Percentiles rank a stretch among this genome's conserved stretches.
phyloP scores from a whole-genome alignment of 2,329 filamentous ascomycete genomes.

The Colletotrichum camelliae region DNA sequence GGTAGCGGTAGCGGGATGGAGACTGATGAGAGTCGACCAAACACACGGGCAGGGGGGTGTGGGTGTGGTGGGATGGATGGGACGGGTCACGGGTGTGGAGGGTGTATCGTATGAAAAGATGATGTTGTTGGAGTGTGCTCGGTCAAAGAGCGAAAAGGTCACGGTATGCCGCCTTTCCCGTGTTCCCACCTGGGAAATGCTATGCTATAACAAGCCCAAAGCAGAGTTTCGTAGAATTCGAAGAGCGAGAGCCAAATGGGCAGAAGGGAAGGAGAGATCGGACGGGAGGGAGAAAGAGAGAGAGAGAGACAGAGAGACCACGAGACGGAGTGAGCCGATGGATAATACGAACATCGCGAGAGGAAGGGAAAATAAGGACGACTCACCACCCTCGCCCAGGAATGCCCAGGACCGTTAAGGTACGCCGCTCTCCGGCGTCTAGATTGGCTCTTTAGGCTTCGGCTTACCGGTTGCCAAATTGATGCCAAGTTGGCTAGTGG shows the following conservation, averaged over 20 bases:
- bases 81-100: not conserved
- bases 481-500: not conserved
- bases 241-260: slow-evolving; percentile 2
- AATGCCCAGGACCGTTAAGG: not conserved
- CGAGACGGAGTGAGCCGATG: not conserved
- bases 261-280: slow-evolving; percentile 10
- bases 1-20: not conserved
- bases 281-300: not conserved
- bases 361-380: not conserved
- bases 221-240: not conserved
- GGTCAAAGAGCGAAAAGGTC: slow-evolving; percentile 12
- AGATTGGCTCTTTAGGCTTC: not conserved
- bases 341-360: not conserved
- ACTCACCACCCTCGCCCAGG: not conserved
- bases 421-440: not conserved
- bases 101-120: not conserved
- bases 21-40: not conserved
- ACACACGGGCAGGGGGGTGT: not conserved
- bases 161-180: slow-evolving; percentile 2
- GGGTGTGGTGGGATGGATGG: not conserved
- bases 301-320: not conserved
- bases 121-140: not conserved
- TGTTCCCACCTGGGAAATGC: not conserved
- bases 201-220: not conserved
- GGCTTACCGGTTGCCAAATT: not conserved